Conservation (phyloP, 169 alveolate genomes). For the Cryptosporidium sp. region DNA sequence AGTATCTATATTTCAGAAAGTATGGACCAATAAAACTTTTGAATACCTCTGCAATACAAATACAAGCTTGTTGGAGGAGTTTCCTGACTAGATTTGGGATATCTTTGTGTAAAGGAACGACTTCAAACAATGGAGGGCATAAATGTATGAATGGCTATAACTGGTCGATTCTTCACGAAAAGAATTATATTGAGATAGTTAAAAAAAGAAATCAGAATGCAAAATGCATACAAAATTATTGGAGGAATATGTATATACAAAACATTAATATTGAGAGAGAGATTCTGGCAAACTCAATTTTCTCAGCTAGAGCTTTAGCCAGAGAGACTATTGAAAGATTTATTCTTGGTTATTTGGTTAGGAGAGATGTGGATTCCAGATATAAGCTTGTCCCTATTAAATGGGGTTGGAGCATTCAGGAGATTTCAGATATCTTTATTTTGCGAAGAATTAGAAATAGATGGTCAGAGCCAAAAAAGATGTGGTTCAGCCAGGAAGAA, state of each 20-base stretch:
- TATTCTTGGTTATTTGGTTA: conserved; percentile 15
- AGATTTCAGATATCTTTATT: conserved; percentile 12
- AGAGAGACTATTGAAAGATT: conserved; percentile 22
- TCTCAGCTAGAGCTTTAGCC: conserved; percentile 68
- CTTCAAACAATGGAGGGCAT: not conserved
- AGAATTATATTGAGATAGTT: not conserved
- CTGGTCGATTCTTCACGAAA: conserved; percentile 46
- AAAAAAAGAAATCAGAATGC: conserved; percentile 48
- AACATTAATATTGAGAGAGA: conserved; percentile 3
- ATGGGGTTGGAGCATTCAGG: conserved; percentile 52
- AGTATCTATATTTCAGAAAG: conserved; percentile 21
- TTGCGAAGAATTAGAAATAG: not conserved
- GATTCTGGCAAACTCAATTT: conserved; percentile 26
- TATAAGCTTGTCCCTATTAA: conserved; percentile 41
- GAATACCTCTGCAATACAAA: conserved; percentile 53
- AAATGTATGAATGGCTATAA: not conserved
- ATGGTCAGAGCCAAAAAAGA: conserved; percentile 65
- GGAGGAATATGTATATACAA: conserved; percentile 19
- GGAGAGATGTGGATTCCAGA: conserved; percentile 24
- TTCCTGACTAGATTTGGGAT: conserved; percentile 49
- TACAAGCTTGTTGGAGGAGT: conserved; percentile 75
- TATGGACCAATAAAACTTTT: conserved; percentile 49
- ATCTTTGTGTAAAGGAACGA: not conserved
- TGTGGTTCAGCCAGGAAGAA: conserved; percentile 38
- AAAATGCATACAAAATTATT: conserved; percentile 22